Evolutionary conservation across 306 rosid species (phyloP).

Genomic region (Astragalus glycyphyllos): DNA sequence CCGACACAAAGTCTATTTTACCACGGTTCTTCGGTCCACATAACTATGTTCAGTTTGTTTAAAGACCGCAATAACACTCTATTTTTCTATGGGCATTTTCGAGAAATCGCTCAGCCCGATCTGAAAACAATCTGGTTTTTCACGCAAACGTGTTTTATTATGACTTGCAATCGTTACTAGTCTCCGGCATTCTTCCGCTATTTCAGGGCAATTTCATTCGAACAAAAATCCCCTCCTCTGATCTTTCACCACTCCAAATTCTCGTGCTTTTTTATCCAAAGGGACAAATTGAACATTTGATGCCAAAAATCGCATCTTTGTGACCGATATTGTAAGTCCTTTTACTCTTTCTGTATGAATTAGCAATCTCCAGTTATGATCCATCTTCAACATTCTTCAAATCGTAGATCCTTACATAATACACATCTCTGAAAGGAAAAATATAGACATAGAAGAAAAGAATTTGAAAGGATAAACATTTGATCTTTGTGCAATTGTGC

Average conservation of each 20-base stretch:
- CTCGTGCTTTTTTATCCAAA: not conserved
- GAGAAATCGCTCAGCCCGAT: too few species aligned
- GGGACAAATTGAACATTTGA: conserved; percentile 5
- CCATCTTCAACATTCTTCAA: conserved; percentile 28
- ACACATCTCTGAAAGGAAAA: not conserved
- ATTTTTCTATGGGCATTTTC: too few species aligned
- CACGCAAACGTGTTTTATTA: too few species aligned
- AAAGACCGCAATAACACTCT: too few species aligned
- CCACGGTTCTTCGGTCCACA: too few species aligned
- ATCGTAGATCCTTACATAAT: conserved; percentile 28
- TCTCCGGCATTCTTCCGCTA: conserved; percentile 6
- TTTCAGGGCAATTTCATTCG: not conserved
- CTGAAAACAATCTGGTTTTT: too few species aligned
- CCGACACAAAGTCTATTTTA: too few species aligned
- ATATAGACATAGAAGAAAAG: too few species aligned
- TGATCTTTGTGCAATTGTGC: too few species aligned
- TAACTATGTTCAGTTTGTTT: too few species aligned
- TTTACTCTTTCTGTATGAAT: conserved; percentile 7
- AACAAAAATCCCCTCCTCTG: conserved; percentile 23
- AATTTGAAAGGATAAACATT: not conserved
- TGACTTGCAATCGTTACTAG: not conserved
- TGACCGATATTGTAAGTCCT: not conserved
- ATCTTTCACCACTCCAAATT: conserved; percentile 16
- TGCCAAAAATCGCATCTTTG: not conserved
- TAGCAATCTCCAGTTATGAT: conserved; percentile 34